Percentiles rank a stretch among this genome's conserved stretches.
Conservation (phyloP, 345 rosid species). For the Leavenworthia alabamica region DNA sequence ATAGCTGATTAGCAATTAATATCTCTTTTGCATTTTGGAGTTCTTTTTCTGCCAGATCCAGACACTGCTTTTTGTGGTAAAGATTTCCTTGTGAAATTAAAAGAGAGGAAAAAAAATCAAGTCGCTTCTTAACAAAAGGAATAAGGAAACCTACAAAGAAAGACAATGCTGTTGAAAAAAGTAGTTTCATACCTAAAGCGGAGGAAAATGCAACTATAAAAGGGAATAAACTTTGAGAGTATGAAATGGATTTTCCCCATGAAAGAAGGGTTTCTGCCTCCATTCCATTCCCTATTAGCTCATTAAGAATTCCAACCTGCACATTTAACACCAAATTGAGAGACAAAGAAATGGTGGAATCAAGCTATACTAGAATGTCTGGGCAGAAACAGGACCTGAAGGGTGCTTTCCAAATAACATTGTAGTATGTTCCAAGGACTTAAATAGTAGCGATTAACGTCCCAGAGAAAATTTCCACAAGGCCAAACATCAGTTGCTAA, state of each 20-base stretch:
- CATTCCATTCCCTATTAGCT: slow-evolving; percentile 68
- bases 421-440: slow-evolving; percentile 88
- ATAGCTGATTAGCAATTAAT: slow-evolving; percentile 29
- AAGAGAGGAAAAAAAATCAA: slow-evolving; percentile 1
- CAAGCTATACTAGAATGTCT: slow-evolving; percentile 6
- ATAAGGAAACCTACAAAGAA: neutral
- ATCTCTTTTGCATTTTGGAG: slow-evolving; percentile 53
- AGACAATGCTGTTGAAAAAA: neutral
- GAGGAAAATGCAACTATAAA: slow-evolving; percentile 69
- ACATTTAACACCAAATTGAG: slow-evolving; percentile 3
- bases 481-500: slow-evolving; percentile 56
- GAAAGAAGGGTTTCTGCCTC: slow-evolving; percentile 63
- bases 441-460: slow-evolving; percentile 48
- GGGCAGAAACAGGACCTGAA: slow-evolving; percentile 55
- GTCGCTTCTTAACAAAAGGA: slow-evolving; percentile 13
- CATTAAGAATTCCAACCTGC: slow-evolving; percentile 73
- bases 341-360: slow-evolving; percentile 12
- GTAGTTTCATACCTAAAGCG: slow-evolving; percentile 49
- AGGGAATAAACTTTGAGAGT: slow-evolving; percentile 45
- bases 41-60: slow-evolving; percentile 66
- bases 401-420: slow-evolving; percentile 82
- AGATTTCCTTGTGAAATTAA: slow-evolving; percentile 46
- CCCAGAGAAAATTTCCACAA: slow-evolving; percentile 34
- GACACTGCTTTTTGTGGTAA: slow-evolving; percentile 51
- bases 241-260: slow-evolving; percentile 82